Evolutionary conservation across 768 basidiomycete genomes (phyloP).

Genomic region (Calocybe indica): DNA sequence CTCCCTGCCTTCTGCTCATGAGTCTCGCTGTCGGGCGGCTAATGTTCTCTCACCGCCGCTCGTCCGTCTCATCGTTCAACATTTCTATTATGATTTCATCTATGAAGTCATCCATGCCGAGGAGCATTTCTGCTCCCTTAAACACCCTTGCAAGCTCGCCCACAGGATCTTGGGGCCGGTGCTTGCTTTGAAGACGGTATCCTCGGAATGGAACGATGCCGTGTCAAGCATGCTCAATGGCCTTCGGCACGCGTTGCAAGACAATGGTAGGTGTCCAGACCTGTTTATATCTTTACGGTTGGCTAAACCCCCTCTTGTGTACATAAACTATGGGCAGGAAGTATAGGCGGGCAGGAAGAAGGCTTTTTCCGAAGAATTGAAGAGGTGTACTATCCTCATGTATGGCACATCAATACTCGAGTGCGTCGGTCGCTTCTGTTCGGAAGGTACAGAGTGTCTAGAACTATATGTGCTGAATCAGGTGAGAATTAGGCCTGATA

Average conservation of each 20-base stretch:
- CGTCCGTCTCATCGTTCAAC: too few species aligned
- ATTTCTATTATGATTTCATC: too few species aligned
- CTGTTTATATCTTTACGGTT: too few species aligned
- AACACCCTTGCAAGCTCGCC: slow-evolving; percentile 11
- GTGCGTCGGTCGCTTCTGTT: slow-evolving; percentile 17
- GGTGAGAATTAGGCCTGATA: slow-evolving; percentile 6
- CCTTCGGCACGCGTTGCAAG: not conserved
- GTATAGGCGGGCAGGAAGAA: not conserved
- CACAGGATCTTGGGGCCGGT: slow-evolving; percentile 5
- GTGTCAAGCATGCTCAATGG: slow-evolving; percentile 1
- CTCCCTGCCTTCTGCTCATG: too few species aligned
- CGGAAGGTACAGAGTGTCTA: slow-evolving; percentile 19
- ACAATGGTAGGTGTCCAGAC: too few species aligned
- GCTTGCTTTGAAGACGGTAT: slow-evolving; percentile 13
- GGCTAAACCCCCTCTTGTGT: too few species aligned
- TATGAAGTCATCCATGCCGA: too few species aligned
- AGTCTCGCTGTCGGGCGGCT: too few species aligned
- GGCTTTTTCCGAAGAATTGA: slow-evolving; percentile 17
- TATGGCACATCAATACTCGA: slow-evolving; percentile 25
- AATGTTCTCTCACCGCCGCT: too few species aligned
- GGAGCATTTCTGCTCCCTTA: slow-evolving; percentile 16
- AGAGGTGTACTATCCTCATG: slow-evolving; percentile 23
- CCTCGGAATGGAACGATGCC: slow-evolving; percentile 15
- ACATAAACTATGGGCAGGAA: too few species aligned
- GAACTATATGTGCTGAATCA: slow-evolving; percentile 19